Base-by-base conservation (phyloP, 768 basidiomycete genomes). In the Tephrocybe rancida region DNA sequence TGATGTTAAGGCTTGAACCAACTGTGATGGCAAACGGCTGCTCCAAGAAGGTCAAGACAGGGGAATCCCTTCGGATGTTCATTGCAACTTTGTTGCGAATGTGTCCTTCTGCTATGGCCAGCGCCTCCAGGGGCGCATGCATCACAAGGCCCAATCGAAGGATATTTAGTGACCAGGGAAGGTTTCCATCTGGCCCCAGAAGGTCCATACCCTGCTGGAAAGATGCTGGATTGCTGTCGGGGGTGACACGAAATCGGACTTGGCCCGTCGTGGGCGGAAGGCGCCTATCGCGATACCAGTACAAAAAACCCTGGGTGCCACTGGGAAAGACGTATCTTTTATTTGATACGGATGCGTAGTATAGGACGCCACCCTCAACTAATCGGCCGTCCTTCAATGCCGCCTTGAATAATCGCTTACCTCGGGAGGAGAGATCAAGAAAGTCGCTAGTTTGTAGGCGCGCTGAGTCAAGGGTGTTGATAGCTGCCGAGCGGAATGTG, bases 171-270 rank as follows among this genome's bases (percentile, higher is more conserved):
- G 54, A 34, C 61, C 62, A 62, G 29, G 63, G 58, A 0, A 60
- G 9, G 6, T 4, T 19, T 27, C 52, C 51, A 11, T 50, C 49
- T 5, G 38, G 39, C 13, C 41, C 25, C 34, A 51, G 27, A 18
- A 64, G 58, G 37, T 63, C 62, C 6, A 39, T 41, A 7, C 62
- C 60, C 0, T 37, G 27, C 19, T 58, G 21, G 19, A 64, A 64
- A 5, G 42, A 35, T n/a, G 45, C 18, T 6, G 52, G 51, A 21
- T 55, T 46, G 34, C 25, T 25, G 21, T 41, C 21, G 13, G 46
- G 32, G 10, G 62, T 62, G 13, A 61, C 25, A 10, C 64, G 62
- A 34, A 65, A 61, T 16, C 64, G 60, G 6, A 65, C 19, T 18
- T 57, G 52, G 4, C 54, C 56, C 4, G 61, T 54, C 2, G 52